phyloP scores from a whole-genome alignment of 305 asterid species.

The Monarda citriodora region DNA sequence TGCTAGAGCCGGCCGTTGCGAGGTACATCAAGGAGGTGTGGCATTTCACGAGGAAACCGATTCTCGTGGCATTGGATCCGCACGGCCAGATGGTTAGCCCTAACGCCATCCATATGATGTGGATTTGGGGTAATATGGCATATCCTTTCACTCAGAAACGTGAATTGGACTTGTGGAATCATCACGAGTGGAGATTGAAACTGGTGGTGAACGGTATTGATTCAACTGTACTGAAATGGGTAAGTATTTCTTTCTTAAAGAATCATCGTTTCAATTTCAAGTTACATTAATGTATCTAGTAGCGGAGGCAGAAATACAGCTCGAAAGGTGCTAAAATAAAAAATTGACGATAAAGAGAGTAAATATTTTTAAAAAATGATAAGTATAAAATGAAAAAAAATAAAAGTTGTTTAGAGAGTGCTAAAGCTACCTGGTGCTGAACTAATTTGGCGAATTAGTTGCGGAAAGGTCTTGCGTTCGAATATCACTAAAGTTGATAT shows the following conservation, averaged over 20 bases:
- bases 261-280: background rate
- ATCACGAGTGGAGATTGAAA: conserved; percentile 65
- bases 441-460: no score
- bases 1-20: conserved; percentile 65
- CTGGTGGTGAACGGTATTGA: conserved; percentile 70
- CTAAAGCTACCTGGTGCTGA: no score
- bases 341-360: no score
- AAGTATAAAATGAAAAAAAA: no score
- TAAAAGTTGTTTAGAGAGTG: no score
- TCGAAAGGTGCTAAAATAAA: no score
- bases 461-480: no score
- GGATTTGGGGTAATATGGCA: conserved; percentile 87
- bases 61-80: conserved; percentile 79
- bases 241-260: conserved; percentile 15
- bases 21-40: conserved; percentile 65
- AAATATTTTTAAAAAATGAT: no score
- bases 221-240: conserved; percentile 55
- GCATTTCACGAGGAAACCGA: conserved; percentile 68
- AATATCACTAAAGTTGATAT: no score
- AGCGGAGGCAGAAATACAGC: no score
- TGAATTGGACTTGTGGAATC: conserved; percentile 65
- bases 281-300: background rate
- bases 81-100: conserved; percentile 59
- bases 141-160: conserved; percentile 63
- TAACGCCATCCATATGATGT: conserved; percentile 73